Percentiles rank a stretch among this genome's conserved stretches.
phyloP scores from a whole-genome alignment of 495 filamentous ascomycete genomes.

The Penicillium paradoxum region DNA sequence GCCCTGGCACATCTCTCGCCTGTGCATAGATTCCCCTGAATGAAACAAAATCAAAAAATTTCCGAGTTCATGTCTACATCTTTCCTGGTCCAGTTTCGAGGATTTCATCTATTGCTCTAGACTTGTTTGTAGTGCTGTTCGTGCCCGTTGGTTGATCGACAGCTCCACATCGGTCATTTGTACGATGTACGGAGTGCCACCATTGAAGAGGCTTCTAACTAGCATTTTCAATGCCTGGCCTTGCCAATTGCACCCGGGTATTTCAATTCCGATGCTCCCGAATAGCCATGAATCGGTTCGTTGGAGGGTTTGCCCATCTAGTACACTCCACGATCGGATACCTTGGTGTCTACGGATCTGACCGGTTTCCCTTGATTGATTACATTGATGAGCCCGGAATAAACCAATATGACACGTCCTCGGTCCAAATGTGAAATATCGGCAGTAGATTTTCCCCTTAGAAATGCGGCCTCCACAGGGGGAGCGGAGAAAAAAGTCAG shows the following conservation, averaged over 20 bases:
- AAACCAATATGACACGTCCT: background rate
- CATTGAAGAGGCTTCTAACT: background rate
- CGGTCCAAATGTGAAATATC: background rate
- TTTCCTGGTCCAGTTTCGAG: background rate
- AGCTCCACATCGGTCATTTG: background rate
- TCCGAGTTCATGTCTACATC: slow-evolving; percentile 28
- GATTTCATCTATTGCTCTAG: background rate
- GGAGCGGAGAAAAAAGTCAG: slow-evolving; percentile 1
- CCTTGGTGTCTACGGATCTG: no score
- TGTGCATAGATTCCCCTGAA: slow-evolving; percentile 52
- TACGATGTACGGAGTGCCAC: background rate
- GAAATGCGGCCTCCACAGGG: slow-evolving; percentile 1
- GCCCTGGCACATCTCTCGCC: slow-evolving; percentile 40
- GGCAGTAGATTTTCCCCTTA: slow-evolving; percentile 1
- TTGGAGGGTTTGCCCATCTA: background rate
- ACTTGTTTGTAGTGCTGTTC: slow-evolving; percentile 1
- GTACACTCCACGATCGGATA: background rate
- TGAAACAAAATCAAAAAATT: slow-evolving; percentile 47
- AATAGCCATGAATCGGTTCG: background rate
- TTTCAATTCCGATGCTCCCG: background rate
- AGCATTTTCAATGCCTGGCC: no score
- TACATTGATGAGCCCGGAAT: background rate
- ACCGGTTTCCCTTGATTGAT: background rate
- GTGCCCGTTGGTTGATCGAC: background rate
- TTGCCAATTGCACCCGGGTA: no score